A percentile compares a stretch with the other conserved stretches of the same genome.
These are phyloP conservation scores for Lactarius evosmus DNA, from an alignment of 768 basidiomycete species.

Conservation along the genomic window DNA sequence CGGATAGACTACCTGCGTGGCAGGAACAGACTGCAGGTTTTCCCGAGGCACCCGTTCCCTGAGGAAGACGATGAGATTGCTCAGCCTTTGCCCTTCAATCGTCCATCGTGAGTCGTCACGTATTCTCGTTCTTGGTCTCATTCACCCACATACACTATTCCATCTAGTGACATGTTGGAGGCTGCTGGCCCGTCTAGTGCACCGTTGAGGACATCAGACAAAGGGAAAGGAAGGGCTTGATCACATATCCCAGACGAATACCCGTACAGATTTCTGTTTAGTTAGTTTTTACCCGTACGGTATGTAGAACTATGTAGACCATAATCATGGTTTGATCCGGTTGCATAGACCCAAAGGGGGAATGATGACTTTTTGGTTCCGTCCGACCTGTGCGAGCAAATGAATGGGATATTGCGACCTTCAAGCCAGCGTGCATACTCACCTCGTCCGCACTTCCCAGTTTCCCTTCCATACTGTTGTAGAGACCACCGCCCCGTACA, in stretches of 20 bases:
- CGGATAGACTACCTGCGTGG: conserved; percentile 20
- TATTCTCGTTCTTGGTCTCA: neutral
- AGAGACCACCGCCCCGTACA: neutral
- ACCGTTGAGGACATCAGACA: conserved; percentile 1
- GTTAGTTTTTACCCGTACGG: too few species aligned
- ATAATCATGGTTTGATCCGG: too few species aligned
- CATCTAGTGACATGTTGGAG: neutral
- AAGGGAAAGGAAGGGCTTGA: conserved; percentile 11
- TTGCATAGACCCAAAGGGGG: neutral
- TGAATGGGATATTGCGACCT: neutral
- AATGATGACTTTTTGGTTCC: conserved; percentile 6
- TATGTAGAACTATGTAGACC: too few species aligned
- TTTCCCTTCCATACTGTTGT: neutral
- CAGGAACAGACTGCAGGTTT: conserved; percentile 20
- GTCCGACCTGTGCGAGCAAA: neutral
- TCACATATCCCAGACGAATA: neutral
- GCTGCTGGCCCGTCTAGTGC: conserved; percentile 8
- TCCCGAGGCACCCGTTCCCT: conserved; percentile 9
- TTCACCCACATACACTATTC: neutral
- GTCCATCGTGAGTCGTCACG: conserved; percentile 14
- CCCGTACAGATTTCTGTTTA: neutral
- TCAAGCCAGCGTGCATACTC: neutral
- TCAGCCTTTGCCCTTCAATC: conserved; percentile 4
- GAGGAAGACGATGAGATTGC: conserved; percentile 12
- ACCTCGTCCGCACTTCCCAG: too few species aligned